Conservation (phyloP, 768 basidiomycete genomes). For the Rhizopogon salebrosus region DNA sequence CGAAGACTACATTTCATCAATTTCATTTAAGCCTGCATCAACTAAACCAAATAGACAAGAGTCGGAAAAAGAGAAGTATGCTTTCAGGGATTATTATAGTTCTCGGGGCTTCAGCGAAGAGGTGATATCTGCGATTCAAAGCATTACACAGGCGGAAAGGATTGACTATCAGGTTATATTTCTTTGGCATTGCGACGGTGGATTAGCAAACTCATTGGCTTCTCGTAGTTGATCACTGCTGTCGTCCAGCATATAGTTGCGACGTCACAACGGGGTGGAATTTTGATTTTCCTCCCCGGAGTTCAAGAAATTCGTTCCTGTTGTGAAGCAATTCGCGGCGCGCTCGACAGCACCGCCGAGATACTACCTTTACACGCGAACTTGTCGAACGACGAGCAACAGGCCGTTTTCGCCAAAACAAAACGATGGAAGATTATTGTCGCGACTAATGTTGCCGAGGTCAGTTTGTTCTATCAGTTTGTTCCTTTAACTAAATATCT, state of each 20-base stretch:
- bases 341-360: conserved; percentile 32
- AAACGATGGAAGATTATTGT: conserved; percentile 79
- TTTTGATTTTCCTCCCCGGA: conserved; percentile 89
- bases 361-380: conserved; percentile 87
- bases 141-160: conserved; percentile 52
- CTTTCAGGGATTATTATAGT: conserved; percentile 43
- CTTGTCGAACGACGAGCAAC: conserved; percentile 79
- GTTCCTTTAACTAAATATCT: neutral
- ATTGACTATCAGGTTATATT: conserved; percentile 66
- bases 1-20: conserved; percentile 64
- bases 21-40: conserved; percentile 50
- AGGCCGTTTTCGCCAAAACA: conserved; percentile 61
- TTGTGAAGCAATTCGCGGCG: conserved; percentile 49
- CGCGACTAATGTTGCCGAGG: conserved; percentile 90
- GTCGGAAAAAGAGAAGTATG: conserved; percentile 33
- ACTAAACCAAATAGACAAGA: conserved; percentile 26
- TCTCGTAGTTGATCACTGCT: conserved; percentile 54
- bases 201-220: neutral
- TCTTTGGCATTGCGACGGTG: neutral
- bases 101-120: conserved; percentile 49
- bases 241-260: conserved; percentile 60
- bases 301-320: conserved; percentile 83
- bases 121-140: conserved; percentile 51
- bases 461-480: conserved; percentile 21
- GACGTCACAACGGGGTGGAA: conserved; percentile 49